Percentiles rank a stretch among this genome's conserved stretches.
phyloP scores from a whole-genome alignment of 805 yeast species.

The Yarrowia yakushimensis region DNA sequence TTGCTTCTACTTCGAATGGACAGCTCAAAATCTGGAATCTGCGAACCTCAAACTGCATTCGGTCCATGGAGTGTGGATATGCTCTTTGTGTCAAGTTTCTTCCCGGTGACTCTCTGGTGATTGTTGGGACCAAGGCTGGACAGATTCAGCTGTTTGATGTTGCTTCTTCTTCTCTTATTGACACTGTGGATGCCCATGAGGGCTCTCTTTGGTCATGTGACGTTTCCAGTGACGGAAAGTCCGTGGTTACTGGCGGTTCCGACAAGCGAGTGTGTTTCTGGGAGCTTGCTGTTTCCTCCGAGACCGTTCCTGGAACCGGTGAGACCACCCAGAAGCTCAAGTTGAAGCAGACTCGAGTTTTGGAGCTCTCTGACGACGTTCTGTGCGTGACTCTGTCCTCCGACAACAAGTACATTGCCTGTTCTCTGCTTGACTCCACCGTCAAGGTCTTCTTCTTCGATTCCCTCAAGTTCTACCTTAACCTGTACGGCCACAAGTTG shows the following conservation, averaged over 20 bases:
- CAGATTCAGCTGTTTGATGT: slow-evolving; percentile 79
- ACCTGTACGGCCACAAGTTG: slow-evolving; percentile 91
- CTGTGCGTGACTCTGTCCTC: slow-evolving; percentile 76
- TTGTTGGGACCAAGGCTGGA: slow-evolving; percentile 87
- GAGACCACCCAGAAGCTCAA: slow-evolving; percentile 51
- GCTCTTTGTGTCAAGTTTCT: slow-evolving; percentile 74
- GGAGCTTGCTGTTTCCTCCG: slow-evolving; percentile 64
- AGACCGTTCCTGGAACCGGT: slow-evolving; percentile 68
- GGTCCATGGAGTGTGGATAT: slow-evolving; percentile 88
- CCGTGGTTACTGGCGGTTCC: slow-evolving; percentile 87
- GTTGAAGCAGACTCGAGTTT: slow-evolving; percentile 69
- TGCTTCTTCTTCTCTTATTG: slow-evolving; percentile 71
- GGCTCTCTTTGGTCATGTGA: slow-evolving; percentile 91
- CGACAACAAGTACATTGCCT: slow-evolving; percentile 71
- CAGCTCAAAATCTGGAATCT: slow-evolving; percentile 85
- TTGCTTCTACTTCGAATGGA: slow-evolving; percentile 91
- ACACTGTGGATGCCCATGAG: slow-evolving; percentile 64
- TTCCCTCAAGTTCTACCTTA: slow-evolving; percentile 78
- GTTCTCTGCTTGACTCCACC: slow-evolving; percentile 86
- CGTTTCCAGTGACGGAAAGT: slow-evolving; percentile 77
- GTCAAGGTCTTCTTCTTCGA: slow-evolving; percentile 90
- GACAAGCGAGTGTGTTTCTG: slow-evolving; percentile 89
- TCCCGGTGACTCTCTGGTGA: slow-evolving; percentile 87
- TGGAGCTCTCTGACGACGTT: slow-evolving; percentile 85
- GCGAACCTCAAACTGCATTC: slow-evolving; percentile 64